phyloP scores from a whole-genome alignment of 345 rosid genomes.

The Brassica juncea region DNA sequence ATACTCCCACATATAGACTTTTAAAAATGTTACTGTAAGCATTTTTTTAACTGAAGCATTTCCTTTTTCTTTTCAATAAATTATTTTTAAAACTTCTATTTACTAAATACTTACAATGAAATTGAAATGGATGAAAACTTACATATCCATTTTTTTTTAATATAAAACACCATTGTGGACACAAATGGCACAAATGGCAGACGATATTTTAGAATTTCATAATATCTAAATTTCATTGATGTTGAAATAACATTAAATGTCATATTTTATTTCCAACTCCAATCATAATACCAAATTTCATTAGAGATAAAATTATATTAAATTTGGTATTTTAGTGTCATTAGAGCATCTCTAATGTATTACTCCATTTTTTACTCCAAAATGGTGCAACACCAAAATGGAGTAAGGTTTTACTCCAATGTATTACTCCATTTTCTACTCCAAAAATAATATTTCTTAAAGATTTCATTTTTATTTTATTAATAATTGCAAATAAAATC shows the following conservation, averaged over 20 bases:
- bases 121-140: neutral
- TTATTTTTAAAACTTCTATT: neutral
- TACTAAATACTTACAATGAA: neutral
- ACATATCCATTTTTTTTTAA: neutral
- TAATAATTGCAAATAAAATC: too few relatives aligned
- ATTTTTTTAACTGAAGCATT: too few relatives aligned
- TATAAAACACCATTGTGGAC: neutral
- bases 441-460: too few relatives aligned
- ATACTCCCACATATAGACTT: constrained; percentile 20
- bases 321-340: too few relatives aligned
- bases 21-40: neutral
- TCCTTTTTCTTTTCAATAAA: neutral
- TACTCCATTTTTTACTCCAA: too few relatives aligned
- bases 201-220: neutral
- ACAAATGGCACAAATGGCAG: neutral
- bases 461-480: too few relatives aligned
- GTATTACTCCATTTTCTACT: too few relatives aligned
- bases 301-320: too few relatives aligned
- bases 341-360: too few relatives aligned
- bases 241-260: too few relatives aligned
- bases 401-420: too few relatives aligned
- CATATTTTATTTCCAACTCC: neutral
- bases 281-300: neutral
- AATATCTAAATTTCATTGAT: neutral
- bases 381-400: too few relatives aligned